Evolutionary conservation across 176 grass and related monocot genomes (phyloP), one percentile per base, ranked within the genome.

Genomic region (Chrysopogon serrulatus): DNA sequence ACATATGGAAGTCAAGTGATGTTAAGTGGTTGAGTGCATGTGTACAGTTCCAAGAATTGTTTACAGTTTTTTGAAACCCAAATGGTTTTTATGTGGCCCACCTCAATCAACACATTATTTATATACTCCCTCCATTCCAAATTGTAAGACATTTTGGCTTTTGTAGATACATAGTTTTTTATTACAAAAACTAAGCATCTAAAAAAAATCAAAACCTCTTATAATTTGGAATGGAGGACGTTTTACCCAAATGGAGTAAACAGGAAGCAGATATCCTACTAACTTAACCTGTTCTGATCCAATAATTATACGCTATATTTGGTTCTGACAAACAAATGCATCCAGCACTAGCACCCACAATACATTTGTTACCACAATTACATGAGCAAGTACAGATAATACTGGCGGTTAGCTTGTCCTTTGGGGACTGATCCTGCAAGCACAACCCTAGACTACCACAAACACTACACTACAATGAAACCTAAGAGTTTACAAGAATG

Each of bases 371-470:
- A 91, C 88, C 84, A 81, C 92, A 87, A 79, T 79, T 94, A 90
- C 77, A 86, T 67, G 89, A 18, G 71, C 5, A 73, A 82, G 65
- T 48, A 89, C 62, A 10, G 35, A 90, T 77, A 81, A 92, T 65
- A 89, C 81, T 77, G 32, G 60, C 87, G 48, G 92, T 94, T 92
- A 92, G 84, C 77, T 85, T 92, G 83, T 85, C 86, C 81, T 84
- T 71, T 84, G 73, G 47, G 16, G 84, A 87, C 74, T 48, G 45
- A 83, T 83, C 74, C 75, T 83, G 75, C 68, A 83, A 86, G 74
- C 84, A 59, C 83, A 86, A 32, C 37, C 41, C 88, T 90, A 76
- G 78, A 87, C 47, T 87, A 87, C 27, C 47, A 81, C 68, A 73
- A 19, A 74, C 36, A 67, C 78, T 87, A 86, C 47, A 79, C 84